Conservation (phyloP, 305 asterid genomes). For the Fraxinus angustifolia region DNA sequence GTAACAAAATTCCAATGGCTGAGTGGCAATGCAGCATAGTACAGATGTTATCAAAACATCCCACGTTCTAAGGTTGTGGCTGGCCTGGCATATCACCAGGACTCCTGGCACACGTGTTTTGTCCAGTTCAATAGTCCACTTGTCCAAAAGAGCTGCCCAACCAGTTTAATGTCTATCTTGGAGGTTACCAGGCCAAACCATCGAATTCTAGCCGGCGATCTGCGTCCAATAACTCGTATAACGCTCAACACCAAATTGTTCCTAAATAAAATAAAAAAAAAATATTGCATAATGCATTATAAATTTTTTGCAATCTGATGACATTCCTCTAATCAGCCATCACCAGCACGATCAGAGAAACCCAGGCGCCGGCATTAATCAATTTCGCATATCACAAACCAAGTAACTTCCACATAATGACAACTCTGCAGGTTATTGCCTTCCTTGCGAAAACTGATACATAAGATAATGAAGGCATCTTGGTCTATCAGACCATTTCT, state of each 20-base stretch:
- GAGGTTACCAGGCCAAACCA: neutral
- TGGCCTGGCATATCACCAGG: neutral
- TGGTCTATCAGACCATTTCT: neutral
- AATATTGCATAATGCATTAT: neutral
- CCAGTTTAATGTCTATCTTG: neutral
- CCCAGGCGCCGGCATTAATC: neutral
- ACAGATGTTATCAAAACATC: slow-evolving; percentile 1
- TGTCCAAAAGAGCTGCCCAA: neutral
- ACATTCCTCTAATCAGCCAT: neutral
- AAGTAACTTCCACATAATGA: neutral
- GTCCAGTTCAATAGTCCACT: neutral
- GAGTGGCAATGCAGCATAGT: neutral
- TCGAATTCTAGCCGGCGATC: neutral
- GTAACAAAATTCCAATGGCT: neutral
- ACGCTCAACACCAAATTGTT: neutral
- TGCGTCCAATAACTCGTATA: neutral
- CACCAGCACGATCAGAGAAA: neutral
- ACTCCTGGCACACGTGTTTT: neutral
- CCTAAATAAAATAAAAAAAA: neutral
- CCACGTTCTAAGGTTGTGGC: neutral
- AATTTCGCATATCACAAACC: neutral
- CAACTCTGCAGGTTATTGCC: neutral
- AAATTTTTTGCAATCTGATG: neutral
- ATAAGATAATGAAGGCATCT: neutral
- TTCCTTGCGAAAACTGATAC: neutral